phyloP scores from a whole-genome alignment of 352 stramenopile species.

The Aphanomyces invadans region DNA sequence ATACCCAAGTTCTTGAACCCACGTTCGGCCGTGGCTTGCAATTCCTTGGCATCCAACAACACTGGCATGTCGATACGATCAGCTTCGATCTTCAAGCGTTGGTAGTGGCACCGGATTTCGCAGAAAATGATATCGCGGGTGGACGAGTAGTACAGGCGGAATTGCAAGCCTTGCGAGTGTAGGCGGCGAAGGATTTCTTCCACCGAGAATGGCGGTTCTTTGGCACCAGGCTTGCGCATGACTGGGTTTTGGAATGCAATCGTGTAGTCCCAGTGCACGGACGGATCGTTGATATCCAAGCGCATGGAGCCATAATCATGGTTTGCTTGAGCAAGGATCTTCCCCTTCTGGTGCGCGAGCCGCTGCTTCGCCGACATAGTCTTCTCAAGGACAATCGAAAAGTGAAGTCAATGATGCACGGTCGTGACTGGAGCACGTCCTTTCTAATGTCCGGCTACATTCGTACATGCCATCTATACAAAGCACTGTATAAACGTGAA shows the following conservation, averaged over 20 bases:
- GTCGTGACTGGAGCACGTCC: not conserved
- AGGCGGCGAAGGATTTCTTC: slow-evolving; percentile 74
- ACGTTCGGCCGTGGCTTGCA: slow-evolving; percentile 53
- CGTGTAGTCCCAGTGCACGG: slow-evolving; percentile 67
- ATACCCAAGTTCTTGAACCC: slow-evolving; percentile 65
- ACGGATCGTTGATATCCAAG: slow-evolving; percentile 18
- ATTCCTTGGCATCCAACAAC: slow-evolving; percentile 53
- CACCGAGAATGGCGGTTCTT: slow-evolving; percentile 39
- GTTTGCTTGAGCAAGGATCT: slow-evolving; percentile 31
- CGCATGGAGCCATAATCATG: slow-evolving; percentile 27
- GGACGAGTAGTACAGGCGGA: slow-evolving; percentile 67
- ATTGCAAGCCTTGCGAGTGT: slow-evolving; percentile 47
- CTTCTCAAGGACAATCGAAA: not conserved
- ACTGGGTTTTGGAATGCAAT: slow-evolving; percentile 76
- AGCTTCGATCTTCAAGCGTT: slow-evolving; percentile 61
- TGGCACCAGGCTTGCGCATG: slow-evolving; percentile 46
- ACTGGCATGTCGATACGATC: slow-evolving; percentile 68
- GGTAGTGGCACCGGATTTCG: slow-evolving; percentile 69
- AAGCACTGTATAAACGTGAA: not conserved
- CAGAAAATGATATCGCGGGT: slow-evolving; percentile 66
- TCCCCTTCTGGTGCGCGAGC: slow-evolving; percentile 30
- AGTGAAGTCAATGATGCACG: slow-evolving; percentile 18
- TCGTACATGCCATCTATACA: not conserved
- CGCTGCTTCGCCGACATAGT: slow-evolving; percentile 5
- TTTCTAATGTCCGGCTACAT: not conserved